phyloP scores from a whole-genome alignment of 148 eudicot species.

The Pouteria glomerata region DNA sequence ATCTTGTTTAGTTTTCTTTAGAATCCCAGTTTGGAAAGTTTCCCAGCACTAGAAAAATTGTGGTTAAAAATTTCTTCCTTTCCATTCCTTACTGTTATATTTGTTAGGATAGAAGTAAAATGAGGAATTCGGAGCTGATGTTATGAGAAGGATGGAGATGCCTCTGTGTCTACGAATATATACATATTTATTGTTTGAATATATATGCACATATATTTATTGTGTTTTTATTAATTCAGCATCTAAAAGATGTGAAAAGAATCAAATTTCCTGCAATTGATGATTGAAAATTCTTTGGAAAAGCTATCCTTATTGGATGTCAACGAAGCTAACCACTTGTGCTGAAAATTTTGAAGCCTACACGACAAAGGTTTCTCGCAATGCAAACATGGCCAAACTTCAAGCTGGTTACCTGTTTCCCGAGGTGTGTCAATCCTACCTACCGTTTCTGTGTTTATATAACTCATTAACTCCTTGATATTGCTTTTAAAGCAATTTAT shows the following conservation, averaged over 20 bases:
- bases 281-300: not conserved
- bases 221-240: not conserved
- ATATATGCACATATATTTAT: not conserved
- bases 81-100: slow-evolving; percentile 1
- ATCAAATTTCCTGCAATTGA: not conserved
- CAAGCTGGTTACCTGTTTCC: slow-evolving; percentile 98
- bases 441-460: not conserved
- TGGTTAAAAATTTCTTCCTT: too few species aligned
- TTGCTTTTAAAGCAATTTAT: not conserved
- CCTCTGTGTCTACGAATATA: too few species aligned
- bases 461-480: not conserved
- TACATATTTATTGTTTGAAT: not conserved
- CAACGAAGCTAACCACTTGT: slow-evolving; percentile 6
- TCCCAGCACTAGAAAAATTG: too few species aligned
- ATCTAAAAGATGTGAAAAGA: too few species aligned
- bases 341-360: slow-evolving; percentile 37
- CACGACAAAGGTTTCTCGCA: slow-evolving; percentile 77
- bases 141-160: too few species aligned
- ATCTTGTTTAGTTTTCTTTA: too few species aligned
- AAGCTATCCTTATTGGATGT: not conserved
- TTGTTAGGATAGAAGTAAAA: too few species aligned
- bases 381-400: slow-evolving; percentile 75
- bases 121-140: too few species aligned
- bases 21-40: too few species aligned
- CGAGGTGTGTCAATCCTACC: slow-evolving; percentile 43